phyloP scores from a whole-genome alignment of 2,329 filamentous ascomycete genomes.

The Pochonia chlamydosporia region DNA sequence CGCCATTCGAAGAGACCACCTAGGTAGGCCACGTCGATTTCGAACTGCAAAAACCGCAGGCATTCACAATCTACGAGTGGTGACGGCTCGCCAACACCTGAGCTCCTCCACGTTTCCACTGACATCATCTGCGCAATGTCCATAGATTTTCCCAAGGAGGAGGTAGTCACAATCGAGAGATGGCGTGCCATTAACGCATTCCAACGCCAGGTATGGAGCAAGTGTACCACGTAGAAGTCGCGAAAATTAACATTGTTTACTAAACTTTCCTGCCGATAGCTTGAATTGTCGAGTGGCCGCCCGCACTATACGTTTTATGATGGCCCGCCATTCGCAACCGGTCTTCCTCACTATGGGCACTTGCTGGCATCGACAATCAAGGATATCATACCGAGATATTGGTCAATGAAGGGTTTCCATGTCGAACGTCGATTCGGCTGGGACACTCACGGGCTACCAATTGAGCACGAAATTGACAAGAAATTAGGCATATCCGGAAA shows the following conservation, averaged over 20 bases:
- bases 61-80: neutral
- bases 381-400: slow-evolving; percentile 93
- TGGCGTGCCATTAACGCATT: slow-evolving; percentile 95
- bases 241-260: neutral
- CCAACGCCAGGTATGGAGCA: slow-evolving; percentile 60
- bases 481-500: slow-evolving; percentile 84
- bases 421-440: slow-evolving; percentile 91
- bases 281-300: slow-evolving; percentile 75
- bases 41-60: no score
- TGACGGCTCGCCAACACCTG: neutral
- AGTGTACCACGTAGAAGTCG: neutral
- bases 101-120: neutral
- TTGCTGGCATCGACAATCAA: slow-evolving; percentile 91
- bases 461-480: slow-evolving; percentile 98
- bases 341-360: slow-evolving; percentile 62
- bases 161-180: slow-evolving; percentile 75
- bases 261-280: slow-evolving; percentile 25
- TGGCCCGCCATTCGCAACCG: slow-evolving; percentile 75
- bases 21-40: no score
- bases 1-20: no score
- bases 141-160: slow-evolving; percentile 89
- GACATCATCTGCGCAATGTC: slow-evolving; percentile 49
- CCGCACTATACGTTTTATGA: slow-evolving; percentile 94
- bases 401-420: slow-evolving; percentile 94
- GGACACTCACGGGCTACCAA: slow-evolving; percentile 90